Base-by-base conservation (phyloP, 495 filamentous ascomycete species). In the Talaromyces liani region DNA sequence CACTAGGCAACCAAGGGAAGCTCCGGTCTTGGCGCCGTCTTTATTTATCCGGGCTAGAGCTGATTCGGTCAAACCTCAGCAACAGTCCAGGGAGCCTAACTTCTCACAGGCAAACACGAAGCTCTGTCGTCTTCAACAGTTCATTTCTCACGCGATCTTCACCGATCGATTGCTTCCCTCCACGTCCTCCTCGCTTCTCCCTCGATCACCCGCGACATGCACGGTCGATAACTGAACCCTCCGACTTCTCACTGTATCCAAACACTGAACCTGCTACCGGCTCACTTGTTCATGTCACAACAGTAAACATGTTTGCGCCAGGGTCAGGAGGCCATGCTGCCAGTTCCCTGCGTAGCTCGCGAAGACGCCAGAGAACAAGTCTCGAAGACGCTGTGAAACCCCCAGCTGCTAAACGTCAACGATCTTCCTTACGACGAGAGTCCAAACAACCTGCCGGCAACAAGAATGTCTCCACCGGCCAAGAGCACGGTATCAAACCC, bases 351-450 rank as follows among this genome's bases (percentile, higher is more conserved):
- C 83, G 84, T 62, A 88, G 82, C 66, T 81, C 87, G 69, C 83
- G 88, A 63, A 78, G 90, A 64, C 87, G 87, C 60, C 86, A 85
- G 70, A 84, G 90, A 62, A 86, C 86, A 41, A 72, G 79, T 56
- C 88, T 84, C 65, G 81, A 86, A 65, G 88, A 91, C 62, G 82
- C 81, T 51, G 80, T 83, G 24, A 80, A 85, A 29, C 81, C 83
- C 63, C 86, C 87, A 64, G 89, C 85, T 69, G 82, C 88, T 18
- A 93, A 93, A 77, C 81, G 88, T 68, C 87, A 88, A 65, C 80
- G 88, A 63, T 84, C 87, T 24, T 82, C 81, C 16, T 72, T 90
- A 60, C 81, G 77, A 41, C 80, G 86, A 58, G 78, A 84, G 47
- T 82, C 82, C 14, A 77, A 81, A 61, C 75, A 77, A 39, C 63